phyloP scores from a whole-genome alignment of 495 filamentous ascomycete genomes.

The Neurospora sp. region DNA sequence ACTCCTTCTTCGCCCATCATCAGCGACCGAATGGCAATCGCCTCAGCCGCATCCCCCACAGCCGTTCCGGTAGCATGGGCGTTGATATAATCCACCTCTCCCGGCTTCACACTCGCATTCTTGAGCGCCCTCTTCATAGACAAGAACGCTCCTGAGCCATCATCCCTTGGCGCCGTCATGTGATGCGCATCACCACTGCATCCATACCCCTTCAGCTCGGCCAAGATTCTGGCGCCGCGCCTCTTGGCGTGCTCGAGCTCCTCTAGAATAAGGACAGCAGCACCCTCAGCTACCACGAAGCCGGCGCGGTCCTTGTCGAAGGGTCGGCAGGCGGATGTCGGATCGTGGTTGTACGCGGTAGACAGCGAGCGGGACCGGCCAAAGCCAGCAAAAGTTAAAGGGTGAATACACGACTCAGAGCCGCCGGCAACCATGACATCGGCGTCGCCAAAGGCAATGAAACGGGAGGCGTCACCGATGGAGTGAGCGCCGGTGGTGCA shows the following conservation, averaged over 20 bases:
- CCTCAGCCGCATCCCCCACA: slow-evolving; percentile 83
- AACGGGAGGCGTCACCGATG: slow-evolving; percentile 82
- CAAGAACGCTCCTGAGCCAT: slow-evolving; percentile 68
- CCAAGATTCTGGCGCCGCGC: slow-evolving; percentile 73
- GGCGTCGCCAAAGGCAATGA: slow-evolving; percentile 84
- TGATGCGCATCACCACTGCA: slow-evolving; percentile 82
- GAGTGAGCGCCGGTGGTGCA: slow-evolving; percentile 94
- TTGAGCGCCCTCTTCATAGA: slow-evolving; percentile 80
- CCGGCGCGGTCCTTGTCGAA: slow-evolving; percentile 76
- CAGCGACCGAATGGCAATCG: slow-evolving; percentile 66
- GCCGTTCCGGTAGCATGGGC: slow-evolving; percentile 85
- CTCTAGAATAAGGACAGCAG: slow-evolving; percentile 79
- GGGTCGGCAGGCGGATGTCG: slow-evolving; percentile 64
- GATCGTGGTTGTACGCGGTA: slow-evolving; percentile 68
- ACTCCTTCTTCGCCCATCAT: slow-evolving; percentile 66
- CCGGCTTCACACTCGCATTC: slow-evolving; percentile 58
- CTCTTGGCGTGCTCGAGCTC: slow-evolving; percentile 80
- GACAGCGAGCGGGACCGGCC: slow-evolving; percentile 76
- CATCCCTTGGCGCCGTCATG: slow-evolving; percentile 77
- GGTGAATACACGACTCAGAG: slow-evolving; percentile 91
- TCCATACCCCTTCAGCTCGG: slow-evolving; percentile 83
- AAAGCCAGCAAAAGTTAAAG: slow-evolving; percentile 85
- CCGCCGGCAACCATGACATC: slow-evolving; percentile 93
- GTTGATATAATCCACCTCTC: slow-evolving; percentile 81
- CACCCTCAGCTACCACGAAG: slow-evolving; percentile 90